Conservation (phyloP, 192 early-diverging fungal genomes). For the Rhizoclosmatium globosum region DNA sequence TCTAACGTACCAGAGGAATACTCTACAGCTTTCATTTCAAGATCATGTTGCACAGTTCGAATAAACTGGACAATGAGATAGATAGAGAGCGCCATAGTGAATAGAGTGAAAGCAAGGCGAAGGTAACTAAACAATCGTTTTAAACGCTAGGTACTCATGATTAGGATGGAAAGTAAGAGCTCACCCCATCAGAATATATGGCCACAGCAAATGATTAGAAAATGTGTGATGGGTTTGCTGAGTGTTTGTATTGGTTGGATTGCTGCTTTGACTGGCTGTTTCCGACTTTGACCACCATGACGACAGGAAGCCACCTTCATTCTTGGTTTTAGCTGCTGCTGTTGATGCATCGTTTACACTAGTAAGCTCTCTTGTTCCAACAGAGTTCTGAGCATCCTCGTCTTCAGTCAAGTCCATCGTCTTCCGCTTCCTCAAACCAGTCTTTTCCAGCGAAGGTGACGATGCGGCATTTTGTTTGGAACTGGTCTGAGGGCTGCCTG, state of each 20-base stretch:
- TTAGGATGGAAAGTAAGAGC: background rate
- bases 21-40: slow-evolving; percentile 72
- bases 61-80: slow-evolving; percentile 75
- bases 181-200: slow-evolving; percentile 55
- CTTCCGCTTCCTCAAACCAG: too few species aligned
- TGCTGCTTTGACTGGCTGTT: background rate
- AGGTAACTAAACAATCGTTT: slow-evolving; percentile 58
- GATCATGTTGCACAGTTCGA: slow-evolving; percentile 75
- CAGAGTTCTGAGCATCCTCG: background rate
- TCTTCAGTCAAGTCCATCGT: too few species aligned
- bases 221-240: background rate
- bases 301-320: background rate
- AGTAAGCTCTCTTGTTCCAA: background rate
- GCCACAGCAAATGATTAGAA: slow-evolving; percentile 39
- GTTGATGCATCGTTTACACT: background rate
- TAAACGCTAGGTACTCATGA: background rate
- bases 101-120: slow-evolving; percentile 74
- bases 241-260: background rate
- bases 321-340: background rate
- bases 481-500: too few species aligned
- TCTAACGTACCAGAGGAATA: slow-evolving; percentile 48
- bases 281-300: slow-evolving; percentile 1
- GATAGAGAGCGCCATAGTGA: slow-evolving; percentile 64
- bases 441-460: too few species aligned
- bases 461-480: too few species aligned